phyloP scores from a whole-genome alignment of 495 filamentous ascomycete species.

The Penicillium dipodomyicola region DNA sequence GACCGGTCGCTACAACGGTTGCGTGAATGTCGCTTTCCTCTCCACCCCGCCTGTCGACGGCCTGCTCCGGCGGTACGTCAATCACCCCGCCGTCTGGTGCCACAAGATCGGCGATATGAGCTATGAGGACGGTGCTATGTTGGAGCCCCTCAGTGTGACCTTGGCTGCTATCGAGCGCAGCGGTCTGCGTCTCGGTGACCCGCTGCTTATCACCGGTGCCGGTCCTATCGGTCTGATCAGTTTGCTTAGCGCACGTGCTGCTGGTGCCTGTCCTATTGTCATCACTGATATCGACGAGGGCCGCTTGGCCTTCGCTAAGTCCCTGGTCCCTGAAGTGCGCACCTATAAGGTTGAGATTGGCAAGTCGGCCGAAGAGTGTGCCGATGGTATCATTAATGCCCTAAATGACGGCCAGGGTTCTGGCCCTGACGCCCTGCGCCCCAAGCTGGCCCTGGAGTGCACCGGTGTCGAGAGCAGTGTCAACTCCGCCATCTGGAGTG shows the following conservation, averaged over 20 bases:
- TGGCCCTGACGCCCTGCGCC: constrained; percentile 67
- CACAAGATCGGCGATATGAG: constrained; percentile 89
- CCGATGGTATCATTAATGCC: constrained; percentile 58
- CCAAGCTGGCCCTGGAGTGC: constrained; percentile 79
- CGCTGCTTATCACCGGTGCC: constrained; percentile 82
- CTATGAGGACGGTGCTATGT: constrained; percentile 81
- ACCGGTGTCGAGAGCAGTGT: constrained; percentile 91
- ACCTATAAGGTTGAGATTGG: constrained; percentile 73
- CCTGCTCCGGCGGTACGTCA: constrained; percentile 88
- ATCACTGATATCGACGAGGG: constrained; percentile 92
- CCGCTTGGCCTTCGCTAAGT: constrained; percentile 76
- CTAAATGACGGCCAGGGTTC: constrained; percentile 43
- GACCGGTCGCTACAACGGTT: constrained; percentile 90
- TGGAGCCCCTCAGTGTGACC: constrained; percentile 84
- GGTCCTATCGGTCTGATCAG: constrained; percentile 89
- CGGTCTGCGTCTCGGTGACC: constrained; percentile 74
- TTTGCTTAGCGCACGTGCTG: constrained; percentile 74
- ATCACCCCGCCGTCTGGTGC: constrained; percentile 87
- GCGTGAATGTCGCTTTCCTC: constrained; percentile 77
- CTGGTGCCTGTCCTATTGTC: constrained; percentile 80
- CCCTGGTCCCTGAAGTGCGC: constrained; percentile 66
- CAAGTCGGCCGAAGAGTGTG: constrained; percentile 66
- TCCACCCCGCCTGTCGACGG: constrained; percentile 87
- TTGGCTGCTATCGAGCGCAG: constrained; percentile 81
- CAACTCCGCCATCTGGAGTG: constrained; percentile 77